Conservation (phyloP, 495 filamentous ascomycete species). For the Tuber magnatum region DNA sequence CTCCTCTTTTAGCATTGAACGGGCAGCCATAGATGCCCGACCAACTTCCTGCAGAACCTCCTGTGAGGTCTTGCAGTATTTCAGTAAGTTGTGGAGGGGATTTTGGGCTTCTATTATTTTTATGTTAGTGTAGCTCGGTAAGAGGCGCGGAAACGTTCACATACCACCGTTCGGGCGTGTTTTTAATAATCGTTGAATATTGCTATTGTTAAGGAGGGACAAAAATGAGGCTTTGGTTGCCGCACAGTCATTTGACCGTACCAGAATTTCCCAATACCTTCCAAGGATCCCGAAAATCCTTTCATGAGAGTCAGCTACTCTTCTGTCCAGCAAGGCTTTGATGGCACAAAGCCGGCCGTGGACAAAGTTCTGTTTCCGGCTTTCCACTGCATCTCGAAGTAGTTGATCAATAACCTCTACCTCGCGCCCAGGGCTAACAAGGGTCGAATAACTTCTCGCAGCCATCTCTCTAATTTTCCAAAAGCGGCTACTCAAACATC, state of each 20-base stretch:
- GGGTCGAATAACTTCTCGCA: conserved; percentile 66
- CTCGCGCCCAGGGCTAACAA: conserved; percentile 53
- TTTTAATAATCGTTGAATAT: conserved; percentile 12
- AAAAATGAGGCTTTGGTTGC: conserved; percentile 40
- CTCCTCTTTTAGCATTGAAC: conserved; percentile 31
- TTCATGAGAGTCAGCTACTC: conserved; percentile 24
- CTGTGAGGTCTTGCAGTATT: conserved; percentile 12
- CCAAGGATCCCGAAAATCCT: conserved; percentile 13
- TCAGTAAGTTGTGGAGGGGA: not conserved
- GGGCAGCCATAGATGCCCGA: conserved; percentile 17
- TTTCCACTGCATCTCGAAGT: conserved; percentile 42
- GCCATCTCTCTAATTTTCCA: conserved; percentile 92
- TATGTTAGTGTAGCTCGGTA: conserved; percentile 1
- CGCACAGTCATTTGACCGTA: conserved; percentile 31
- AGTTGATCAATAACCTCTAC: conserved; percentile 48
- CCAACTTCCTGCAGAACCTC: conserved; percentile 17
- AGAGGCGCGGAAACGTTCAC: conserved; percentile 2
- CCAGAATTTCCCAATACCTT: conserved; percentile 14
- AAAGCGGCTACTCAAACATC: conserved; percentile 61
- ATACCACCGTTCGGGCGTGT: conserved; percentile 14
- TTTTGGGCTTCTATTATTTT: not conserved
- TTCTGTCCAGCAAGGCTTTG: conserved; percentile 50
- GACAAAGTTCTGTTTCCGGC: conserved; percentile 51
- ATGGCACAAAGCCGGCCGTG: conserved; percentile 62
- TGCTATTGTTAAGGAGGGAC: conserved; percentile 26